Base-by-base conservation (phyloP, 2,329 filamentous ascomycete genomes). In the Fusarium continuum region DNA sequence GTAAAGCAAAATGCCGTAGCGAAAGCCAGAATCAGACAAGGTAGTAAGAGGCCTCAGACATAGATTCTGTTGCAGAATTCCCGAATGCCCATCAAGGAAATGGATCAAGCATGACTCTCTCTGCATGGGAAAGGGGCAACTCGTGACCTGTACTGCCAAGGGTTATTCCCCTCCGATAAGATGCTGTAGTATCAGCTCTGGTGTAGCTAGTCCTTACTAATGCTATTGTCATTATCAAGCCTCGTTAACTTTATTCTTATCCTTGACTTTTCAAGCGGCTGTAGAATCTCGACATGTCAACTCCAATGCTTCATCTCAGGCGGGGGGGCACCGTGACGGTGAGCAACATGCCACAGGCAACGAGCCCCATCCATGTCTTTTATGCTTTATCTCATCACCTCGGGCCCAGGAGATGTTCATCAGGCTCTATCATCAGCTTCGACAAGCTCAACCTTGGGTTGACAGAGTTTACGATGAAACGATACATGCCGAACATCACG, bases 151-250 rank as follows among this genome's bases (percentile, higher is more conserved):
- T 8, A 38, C 19, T 31, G 23, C 23, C 19, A n/a, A 10, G 19
- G 31, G 22, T 38, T 19, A 16, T 46, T 10, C 11, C n/a, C 19
- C 8, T 40, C 8, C 36, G 55, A 60, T 60, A 54, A 54, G 56
- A 41, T 29, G 14, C 10, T 31, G 11, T 3, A 41, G n/a, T 13
- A 19, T 22, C 22, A 26, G 22, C 8, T 31, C 36, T n/a, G n/a
- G n/a, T n/a, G n/a, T n/a, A n/a, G n/a, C n/a, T 28, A 19, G 2
- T 36, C 19, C 41, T 60, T 41, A 47, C 20, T 60, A 60, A 60
- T 60, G 34, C 8, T 17, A 55, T 52, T 9, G 17, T 26, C 31
- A 32, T 53, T 53, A 52, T 59, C 55, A 31, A 14, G 22, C 26
- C 22, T 28, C 36, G n/a, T 22, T 31, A 10, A 32, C 28, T 58